phyloP scores from a whole-genome alignment of 306 rosid species.

The Acmispon strigosus region DNA sequence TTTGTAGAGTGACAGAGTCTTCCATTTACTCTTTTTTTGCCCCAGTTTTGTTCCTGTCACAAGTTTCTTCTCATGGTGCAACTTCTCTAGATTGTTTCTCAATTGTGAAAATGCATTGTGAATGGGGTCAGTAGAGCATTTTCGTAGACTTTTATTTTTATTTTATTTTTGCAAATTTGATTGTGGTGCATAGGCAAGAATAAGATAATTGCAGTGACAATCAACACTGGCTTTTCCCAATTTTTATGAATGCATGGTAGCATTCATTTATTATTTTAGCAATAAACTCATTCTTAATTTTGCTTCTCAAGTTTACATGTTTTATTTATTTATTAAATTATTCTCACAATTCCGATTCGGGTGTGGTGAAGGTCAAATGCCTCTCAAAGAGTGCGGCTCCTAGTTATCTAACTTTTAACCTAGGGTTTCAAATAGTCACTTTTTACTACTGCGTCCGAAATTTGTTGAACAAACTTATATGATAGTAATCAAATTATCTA shows the following conservation, averaged over 20 bases:
- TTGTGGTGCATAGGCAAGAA: background rate
- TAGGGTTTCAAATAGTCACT: too few relatives aligned
- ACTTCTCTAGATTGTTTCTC: slow-evolving; percentile 5
- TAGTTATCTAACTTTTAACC: too few relatives aligned
- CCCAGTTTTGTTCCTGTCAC: background rate
- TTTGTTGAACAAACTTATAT: background rate
- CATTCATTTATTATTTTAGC: background rate
- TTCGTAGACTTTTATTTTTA: slow-evolving; percentile 12
- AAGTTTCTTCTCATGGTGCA: background rate
- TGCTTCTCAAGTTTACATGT: background rate
- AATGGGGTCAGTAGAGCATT: slow-evolving; percentile 11
- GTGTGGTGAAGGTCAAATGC: too few relatives aligned
- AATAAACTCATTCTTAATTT: background rate
- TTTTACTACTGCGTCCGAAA: too few relatives aligned
- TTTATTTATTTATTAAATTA: too few relatives aligned
- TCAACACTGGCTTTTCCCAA: background rate
- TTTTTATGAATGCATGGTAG: background rate
- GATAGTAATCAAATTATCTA: too few relatives aligned
- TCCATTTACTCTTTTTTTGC: background rate
- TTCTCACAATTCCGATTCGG: too few relatives aligned
- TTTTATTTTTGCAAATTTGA: slow-evolving; percentile 11
- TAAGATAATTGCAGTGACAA: slow-evolving; percentile 11
- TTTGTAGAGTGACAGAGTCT: slow-evolving; percentile 20
- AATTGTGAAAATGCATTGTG: slow-evolving; percentile 16
- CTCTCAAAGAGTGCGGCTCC: too few relatives aligned